Evolutionary conservation across 83 land plant genomes (phyloP).

Genomic region (Picea abies): DNA sequence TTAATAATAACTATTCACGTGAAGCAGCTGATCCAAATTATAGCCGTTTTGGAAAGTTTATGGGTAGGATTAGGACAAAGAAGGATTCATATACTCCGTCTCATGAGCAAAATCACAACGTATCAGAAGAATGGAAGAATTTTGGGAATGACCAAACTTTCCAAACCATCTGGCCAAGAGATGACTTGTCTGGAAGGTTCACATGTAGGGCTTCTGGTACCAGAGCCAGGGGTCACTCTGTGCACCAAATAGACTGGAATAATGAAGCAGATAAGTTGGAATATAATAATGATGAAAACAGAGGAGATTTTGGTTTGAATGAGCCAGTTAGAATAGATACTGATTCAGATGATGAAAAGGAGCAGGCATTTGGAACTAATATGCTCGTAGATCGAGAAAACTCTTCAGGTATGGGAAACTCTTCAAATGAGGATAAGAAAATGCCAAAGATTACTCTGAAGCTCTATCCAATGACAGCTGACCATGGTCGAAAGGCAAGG

Average conservation of each 20-base stretch:
- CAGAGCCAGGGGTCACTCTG: not conserved
- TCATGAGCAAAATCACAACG: not conserved
- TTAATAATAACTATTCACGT: too few relatives aligned
- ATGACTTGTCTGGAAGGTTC: not conserved
- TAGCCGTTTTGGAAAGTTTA: too few relatives aligned
- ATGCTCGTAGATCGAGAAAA: not conserved
- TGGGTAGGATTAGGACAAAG: too few relatives aligned
- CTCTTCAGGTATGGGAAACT: not conserved
- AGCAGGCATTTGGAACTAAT: not conserved
- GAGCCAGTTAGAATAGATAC: not conserved
- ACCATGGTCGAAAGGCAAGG: constrained; percentile 29
- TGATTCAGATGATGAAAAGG: not conserved
- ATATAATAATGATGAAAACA: not conserved
- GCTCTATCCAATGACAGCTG: not conserved
- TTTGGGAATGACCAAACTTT: not conserved
- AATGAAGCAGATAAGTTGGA: not conserved
- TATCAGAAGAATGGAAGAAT: constrained; percentile 7
- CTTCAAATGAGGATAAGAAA: not conserved
- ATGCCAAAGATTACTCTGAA: constrained; percentile 14
- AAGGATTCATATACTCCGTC: not conserved
- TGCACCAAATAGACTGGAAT: not conserved
- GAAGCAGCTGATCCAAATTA: too few relatives aligned
- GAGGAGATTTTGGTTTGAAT: constrained; percentile 1
- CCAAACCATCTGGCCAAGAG: not conserved
- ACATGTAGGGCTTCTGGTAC: constrained; percentile 6